Conservation (phyloP, 768 basidiomycete genomes). For the Grammothele lineata region DNA sequence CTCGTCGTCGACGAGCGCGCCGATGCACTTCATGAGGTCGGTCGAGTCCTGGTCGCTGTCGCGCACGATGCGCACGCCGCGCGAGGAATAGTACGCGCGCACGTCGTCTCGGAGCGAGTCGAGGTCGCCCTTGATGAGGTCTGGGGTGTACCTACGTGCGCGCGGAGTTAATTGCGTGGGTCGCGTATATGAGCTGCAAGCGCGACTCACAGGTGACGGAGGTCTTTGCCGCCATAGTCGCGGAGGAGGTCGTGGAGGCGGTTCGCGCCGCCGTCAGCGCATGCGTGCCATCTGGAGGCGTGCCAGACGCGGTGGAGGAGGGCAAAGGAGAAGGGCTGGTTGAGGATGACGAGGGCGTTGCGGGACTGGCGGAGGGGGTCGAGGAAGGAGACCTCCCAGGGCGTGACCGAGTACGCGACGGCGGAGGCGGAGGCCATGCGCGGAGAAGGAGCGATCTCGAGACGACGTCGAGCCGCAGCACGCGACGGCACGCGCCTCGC, state of each 20-base stretch:
- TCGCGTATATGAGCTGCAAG: background rate
- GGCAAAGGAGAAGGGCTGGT: constrained; percentile 72
- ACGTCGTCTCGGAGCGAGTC: constrained; percentile 85
- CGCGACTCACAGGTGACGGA: constrained; percentile 17
- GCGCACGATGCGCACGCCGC: constrained; percentile 57
- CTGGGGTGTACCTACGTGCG: constrained; percentile 60
- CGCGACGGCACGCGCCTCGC: constrained; percentile 2
- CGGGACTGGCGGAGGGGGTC: constrained; percentile 13
- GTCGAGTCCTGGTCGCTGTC: constrained; percentile 83
- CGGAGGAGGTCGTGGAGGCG: constrained; percentile 52
- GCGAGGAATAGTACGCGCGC: constrained; percentile 54
- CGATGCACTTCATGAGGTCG: constrained; percentile 92
- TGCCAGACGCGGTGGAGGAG: constrained; percentile 59
- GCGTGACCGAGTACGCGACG: constrained; percentile 4
- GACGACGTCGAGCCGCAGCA: background rate
- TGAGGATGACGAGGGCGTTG: constrained; percentile 77
- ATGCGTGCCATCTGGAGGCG: constrained; percentile 30
- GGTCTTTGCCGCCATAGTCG: constrained; percentile 6
- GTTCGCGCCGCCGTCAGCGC: constrained; percentile 62
- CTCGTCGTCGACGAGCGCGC: constrained; percentile 58
- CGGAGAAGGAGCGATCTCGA: background rate
- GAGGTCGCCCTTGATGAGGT: constrained; percentile 90
- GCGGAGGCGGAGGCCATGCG: constrained; percentile 2
- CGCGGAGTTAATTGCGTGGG: too few relatives aligned
- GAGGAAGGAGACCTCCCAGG: constrained; percentile 19